phyloP scores from a whole-genome alignment of 2,329 filamentous ascomycete species.

The Penicillium carneum region DNA sequence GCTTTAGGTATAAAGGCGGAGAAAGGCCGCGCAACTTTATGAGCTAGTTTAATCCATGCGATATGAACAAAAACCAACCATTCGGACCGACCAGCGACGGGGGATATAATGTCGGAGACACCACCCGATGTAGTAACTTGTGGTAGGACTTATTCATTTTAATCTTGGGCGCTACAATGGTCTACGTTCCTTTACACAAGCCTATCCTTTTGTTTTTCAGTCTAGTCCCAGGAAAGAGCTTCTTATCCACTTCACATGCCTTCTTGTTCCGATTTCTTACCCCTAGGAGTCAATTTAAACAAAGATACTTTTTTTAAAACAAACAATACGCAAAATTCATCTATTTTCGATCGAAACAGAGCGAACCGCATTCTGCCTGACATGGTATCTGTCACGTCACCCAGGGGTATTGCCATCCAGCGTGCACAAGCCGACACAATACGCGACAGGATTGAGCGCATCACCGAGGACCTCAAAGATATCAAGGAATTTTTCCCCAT shows the following conservation, averaged over 20 bases:
- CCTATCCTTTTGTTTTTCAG: neutral
- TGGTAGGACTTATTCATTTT: neutral
- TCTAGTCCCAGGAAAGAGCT: neutral
- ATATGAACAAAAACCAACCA: slow-evolving; percentile 10
- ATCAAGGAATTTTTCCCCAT: neutral
- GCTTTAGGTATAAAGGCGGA: slow-evolving; percentile 31
- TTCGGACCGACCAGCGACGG: slow-evolving; percentile 19
- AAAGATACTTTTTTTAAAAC: neutral
- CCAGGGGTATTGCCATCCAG: neutral
- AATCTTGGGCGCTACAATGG: neutral
- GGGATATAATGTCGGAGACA: neutral
- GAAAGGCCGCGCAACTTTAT: slow-evolving; percentile 11
- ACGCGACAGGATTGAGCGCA: neutral
- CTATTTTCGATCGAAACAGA: neutral
- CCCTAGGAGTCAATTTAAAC: neutral
- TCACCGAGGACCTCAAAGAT: neutral
- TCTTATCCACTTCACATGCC: neutral
- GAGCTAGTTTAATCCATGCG: neutral
- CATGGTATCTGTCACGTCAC: neutral
- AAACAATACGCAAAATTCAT: neutral
- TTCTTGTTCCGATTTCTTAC: neutral
- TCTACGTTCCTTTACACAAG: neutral
- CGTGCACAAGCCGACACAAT: neutral
- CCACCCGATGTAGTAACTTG: neutral
- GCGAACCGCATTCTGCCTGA: neutral